Percentiles rank a stretch among this genome's conserved stretches.
Conservation (phyloP, 2,329 filamentous ascomycete genomes). For the Xylariaceae sp. region DNA sequence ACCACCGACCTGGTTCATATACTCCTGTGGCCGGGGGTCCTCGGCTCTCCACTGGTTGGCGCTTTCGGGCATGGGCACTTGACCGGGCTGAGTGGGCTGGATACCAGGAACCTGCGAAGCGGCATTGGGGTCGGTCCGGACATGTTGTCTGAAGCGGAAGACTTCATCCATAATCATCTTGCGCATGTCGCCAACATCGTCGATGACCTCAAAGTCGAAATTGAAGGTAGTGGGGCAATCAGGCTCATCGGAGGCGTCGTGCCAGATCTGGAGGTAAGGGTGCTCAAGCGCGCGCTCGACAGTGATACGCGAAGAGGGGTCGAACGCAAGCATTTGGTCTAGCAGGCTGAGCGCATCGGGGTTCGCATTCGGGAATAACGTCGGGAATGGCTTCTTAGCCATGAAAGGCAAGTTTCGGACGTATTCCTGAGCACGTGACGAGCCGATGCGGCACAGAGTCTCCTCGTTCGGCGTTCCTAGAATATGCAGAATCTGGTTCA, state of each 20-base stretch:
- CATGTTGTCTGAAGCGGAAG: constrained; percentile 67
- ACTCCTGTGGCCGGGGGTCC: constrained; percentile 57
- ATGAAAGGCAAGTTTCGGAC: constrained; percentile 93
- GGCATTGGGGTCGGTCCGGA: constrained; percentile 46
- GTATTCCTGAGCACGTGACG: constrained; percentile 93
- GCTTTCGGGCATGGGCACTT: constrained; percentile 50
- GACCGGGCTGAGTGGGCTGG: constrained; percentile 36
- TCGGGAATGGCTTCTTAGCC: constrained; percentile 85
- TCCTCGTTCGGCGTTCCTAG: constrained; percentile 95
- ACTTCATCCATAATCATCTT: constrained; percentile 98
- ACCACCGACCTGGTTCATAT: constrained; percentile 42
- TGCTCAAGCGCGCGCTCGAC: constrained; percentile 96
- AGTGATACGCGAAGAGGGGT: constrained; percentile 85
- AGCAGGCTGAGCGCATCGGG: constrained; percentile 92
- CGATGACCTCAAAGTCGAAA: constrained; percentile 97
- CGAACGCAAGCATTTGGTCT: constrained; percentile 96
- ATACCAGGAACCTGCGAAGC: constrained; percentile 31
- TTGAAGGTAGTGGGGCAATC: constrained; percentile 91
- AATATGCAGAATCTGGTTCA: constrained; percentile 98
- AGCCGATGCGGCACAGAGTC: constrained; percentile 88
- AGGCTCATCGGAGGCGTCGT: constrained; percentile 94
- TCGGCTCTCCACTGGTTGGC: constrained; percentile 52
- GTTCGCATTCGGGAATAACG: constrained; percentile 90
- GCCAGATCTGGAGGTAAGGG: constrained; percentile 95
- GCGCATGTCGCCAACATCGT: constrained; percentile 92